A percentile compares a stretch with the other conserved stretches of the same genome.
Conservation (phyloP, 768 basidiomycete genomes). For the Lactarius quietus region DNA sequence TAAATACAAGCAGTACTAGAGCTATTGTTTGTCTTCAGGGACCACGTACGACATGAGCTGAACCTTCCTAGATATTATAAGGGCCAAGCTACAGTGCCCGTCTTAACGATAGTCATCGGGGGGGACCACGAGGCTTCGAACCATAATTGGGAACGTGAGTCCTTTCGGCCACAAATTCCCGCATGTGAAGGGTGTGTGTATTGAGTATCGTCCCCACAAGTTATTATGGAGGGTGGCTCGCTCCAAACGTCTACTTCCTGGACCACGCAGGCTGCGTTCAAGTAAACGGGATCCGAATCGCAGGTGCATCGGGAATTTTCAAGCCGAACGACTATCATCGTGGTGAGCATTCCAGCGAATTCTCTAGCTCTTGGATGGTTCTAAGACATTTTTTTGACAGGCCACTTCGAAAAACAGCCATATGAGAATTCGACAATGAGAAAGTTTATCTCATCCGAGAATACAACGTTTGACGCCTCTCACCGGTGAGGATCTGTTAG, state of each 20-base stretch:
- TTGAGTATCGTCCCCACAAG: constrained; percentile 38
- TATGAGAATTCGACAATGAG: constrained; percentile 69
- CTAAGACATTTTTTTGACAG: constrained; percentile 36
- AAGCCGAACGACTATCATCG: constrained; percentile 67
- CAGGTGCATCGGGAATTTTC: constrained; percentile 92
- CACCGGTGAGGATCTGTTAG: constrained; percentile 48
- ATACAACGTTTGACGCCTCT: constrained; percentile 75
- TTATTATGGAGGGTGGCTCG: constrained; percentile 96
- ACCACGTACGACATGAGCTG: background rate
- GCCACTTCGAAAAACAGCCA: constrained; percentile 79
- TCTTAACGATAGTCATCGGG: constrained; percentile 91
- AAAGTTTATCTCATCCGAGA: constrained; percentile 91
- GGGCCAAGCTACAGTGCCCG: constrained; percentile 73
- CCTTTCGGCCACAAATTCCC: background rate
- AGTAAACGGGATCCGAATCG: constrained; percentile 83
- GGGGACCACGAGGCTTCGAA: constrained; percentile 98
- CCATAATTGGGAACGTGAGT: constrained; percentile 90
- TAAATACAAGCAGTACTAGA: constrained; percentile 62
- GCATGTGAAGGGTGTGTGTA: constrained; percentile 13
- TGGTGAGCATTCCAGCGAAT: constrained; percentile 40
- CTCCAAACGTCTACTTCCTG: constrained; percentile 94
- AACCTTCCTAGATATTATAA: constrained; percentile 69
- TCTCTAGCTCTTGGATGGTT: constrained; percentile 16
- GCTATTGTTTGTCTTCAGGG: background rate
- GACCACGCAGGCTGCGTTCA: constrained; percentile 75